phyloP scores from a whole-genome alignment of 768 basidiomycete species.

The Kwoniella botswanensis region DNA sequence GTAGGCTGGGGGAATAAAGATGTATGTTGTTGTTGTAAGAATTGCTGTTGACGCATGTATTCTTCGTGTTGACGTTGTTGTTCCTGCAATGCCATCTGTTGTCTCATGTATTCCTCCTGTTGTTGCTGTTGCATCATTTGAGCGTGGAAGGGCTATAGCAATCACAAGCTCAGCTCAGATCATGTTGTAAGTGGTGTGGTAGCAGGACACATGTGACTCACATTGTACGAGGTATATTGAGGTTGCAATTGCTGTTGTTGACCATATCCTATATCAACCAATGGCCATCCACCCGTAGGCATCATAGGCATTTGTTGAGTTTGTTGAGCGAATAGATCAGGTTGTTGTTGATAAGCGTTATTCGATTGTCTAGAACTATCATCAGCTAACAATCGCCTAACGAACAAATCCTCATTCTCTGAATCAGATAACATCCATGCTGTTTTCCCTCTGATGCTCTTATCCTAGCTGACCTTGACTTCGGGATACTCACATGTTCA shows the following conservation, averaged over 20 bases:
- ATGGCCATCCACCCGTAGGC: conserved; percentile 51
- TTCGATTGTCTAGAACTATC: conserved; percentile 26
- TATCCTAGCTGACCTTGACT: too few relatives aligned
- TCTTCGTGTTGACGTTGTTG: conserved; percentile 59
- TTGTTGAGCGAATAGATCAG: conserved; percentile 63
- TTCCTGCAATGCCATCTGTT: conserved; percentile 60
- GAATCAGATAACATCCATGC: neutral
- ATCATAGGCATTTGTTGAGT: conserved; percentile 59
- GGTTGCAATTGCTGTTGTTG: conserved; percentile 81
- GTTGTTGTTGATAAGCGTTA: conserved; percentile 50
- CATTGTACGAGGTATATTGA: conserved; percentile 89
- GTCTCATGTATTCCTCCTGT: conserved; percentile 60
- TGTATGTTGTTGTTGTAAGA: conserved; percentile 48
- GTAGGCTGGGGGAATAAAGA: conserved; percentile 58
- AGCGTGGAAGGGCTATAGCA: conserved; percentile 66
- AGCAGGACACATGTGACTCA: conserved; percentile 59
- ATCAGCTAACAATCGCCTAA: neutral
- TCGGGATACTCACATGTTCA: conserved; percentile 68
- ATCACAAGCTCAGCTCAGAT: conserved; percentile 1
- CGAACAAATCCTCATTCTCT: neutral
- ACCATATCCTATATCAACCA: conserved; percentile 54
- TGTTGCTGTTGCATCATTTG: conserved; percentile 76
- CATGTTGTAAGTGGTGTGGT: neutral
- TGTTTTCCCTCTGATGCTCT: too few relatives aligned
- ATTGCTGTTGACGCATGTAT: conserved; percentile 54